phyloP scores from a whole-genome alignment of 345 rosid species.

The Camelina hispida region DNA sequence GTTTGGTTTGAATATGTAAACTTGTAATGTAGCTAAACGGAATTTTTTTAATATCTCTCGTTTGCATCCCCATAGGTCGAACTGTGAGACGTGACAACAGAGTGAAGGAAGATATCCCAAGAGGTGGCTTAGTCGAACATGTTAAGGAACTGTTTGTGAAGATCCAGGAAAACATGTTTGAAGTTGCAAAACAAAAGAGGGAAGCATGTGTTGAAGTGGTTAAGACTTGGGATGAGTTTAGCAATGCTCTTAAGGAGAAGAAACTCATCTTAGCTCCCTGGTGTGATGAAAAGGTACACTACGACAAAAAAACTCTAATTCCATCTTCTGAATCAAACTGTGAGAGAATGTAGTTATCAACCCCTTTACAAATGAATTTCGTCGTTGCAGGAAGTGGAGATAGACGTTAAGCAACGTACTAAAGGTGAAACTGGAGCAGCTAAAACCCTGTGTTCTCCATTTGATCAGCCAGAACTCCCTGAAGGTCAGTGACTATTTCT shows the following conservation, averaged over 20 bases:
- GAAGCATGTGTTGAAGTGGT: slow-evolving; percentile 71
- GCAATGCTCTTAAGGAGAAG: slow-evolving; percentile 73
- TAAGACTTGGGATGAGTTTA: slow-evolving; percentile 88
- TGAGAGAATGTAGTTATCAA: not conserved
- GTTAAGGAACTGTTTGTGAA: slow-evolving; percentile 60
- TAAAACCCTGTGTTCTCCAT: slow-evolving; percentile 90
- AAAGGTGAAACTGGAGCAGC: slow-evolving; percentile 95
- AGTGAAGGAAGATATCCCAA: slow-evolving; percentile 66
- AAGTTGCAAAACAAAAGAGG: slow-evolving; percentile 69
- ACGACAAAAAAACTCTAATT: not conserved
- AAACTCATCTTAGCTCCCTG: too few relatives aligned
- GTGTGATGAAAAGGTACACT: slow-evolving; percentile 89
- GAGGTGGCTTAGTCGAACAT: slow-evolving; percentile 63
- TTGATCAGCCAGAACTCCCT: slow-evolving; percentile 87
- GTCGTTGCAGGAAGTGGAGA: slow-evolving; percentile 76
- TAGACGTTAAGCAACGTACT: slow-evolving; percentile 84
- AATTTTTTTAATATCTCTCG: slow-evolving; percentile 3
- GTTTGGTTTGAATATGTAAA: slow-evolving; percentile 2
- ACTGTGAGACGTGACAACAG: slow-evolving; percentile 86
- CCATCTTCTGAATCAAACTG: slow-evolving; percentile 8
- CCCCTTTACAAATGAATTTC: too few relatives aligned
- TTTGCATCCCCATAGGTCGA: slow-evolving; percentile 59
- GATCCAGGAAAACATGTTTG: slow-evolving; percentile 71
- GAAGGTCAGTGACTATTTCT: slow-evolving; percentile 36
- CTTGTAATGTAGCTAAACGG: slow-evolving; percentile 14